A percentile compares a stretch with the other conserved stretches of the same genome.
These are phyloP conservation scores for Trichosporon inkin DNA, from an alignment of 1,284 basidiomycete species.

Conservation along the genomic window DNA sequence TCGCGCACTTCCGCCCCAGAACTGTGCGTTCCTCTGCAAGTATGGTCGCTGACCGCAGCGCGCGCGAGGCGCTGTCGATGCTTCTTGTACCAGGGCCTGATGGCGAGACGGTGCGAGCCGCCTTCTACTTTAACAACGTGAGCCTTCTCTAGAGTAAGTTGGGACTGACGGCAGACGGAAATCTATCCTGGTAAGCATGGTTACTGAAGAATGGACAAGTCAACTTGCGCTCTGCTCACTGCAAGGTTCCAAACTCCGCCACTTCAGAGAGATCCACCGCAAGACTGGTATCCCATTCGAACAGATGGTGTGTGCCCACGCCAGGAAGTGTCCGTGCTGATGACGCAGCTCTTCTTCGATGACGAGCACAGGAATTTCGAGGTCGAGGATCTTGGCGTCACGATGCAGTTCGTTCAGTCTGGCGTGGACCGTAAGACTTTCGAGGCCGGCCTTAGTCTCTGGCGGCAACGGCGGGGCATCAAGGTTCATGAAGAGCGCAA, in stretches of 20 bases:
- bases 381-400: constrained; percentile 68
- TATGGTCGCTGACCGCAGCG: constrained; percentile 53
- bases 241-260: constrained; percentile 70
- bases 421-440: constrained; percentile 37
- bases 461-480: constrained; percentile 32
- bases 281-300: constrained; percentile 75
- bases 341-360: constrained; percentile 67
- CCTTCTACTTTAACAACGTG: constrained; percentile 64
- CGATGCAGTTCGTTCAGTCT: constrained; percentile 55
- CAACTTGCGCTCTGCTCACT: not conserved
- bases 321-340: constrained; percentile 10
- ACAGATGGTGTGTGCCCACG: constrained; percentile 64
- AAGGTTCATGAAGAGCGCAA: constrained; percentile 5
- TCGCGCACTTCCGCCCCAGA: constrained; percentile 68
- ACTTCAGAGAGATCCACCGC: constrained; percentile 71
- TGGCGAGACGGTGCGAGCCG: constrained; percentile 56
- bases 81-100: constrained; percentile 60
- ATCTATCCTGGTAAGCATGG: constrained; percentile 67
- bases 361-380: constrained; percentile 73
- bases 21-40: constrained; percentile 57
- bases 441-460: constrained; percentile 32
- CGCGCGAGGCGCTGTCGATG: constrained; percentile 66
- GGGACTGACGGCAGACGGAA: constrained; percentile 55
- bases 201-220: not conserved
- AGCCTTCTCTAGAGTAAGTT: constrained; percentile 6